phyloP scores from a whole-genome alignment of 1,284 basidiomycete species.

The Ustilago loliicola region DNA sequence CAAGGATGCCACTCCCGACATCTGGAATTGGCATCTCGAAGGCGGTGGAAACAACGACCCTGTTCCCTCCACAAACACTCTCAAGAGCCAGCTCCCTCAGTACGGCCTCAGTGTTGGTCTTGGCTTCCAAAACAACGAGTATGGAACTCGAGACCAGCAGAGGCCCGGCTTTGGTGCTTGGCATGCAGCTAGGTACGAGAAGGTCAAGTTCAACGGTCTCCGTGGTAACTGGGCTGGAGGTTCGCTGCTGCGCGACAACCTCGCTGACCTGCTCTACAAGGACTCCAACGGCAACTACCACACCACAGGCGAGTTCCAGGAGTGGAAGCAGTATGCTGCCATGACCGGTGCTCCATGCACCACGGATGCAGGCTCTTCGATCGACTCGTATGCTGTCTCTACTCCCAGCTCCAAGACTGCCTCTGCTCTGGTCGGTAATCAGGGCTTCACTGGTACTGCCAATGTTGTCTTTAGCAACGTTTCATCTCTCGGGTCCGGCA shows the following conservation, averaged over 20 bases:
- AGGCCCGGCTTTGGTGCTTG: slow-evolving; percentile 17
- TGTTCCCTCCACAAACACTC: background rate
- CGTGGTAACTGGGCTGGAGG: slow-evolving; percentile 25
- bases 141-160: slow-evolving; percentile 19
- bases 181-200: slow-evolving; percentile 19
- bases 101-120: slow-evolving; percentile 20
- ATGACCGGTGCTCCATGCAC: slow-evolving; percentile 13
- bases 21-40: slow-evolving; percentile 29
- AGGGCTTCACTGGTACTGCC: slow-evolving; percentile 10
- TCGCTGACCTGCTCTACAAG: slow-evolving; percentile 21
- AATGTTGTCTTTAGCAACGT: slow-evolving; percentile 6
- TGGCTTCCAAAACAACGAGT: slow-evolving; percentile 30
- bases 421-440: slow-evolving; percentile 16
- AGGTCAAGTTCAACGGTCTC: slow-evolving; percentile 14
- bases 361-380: background rate
- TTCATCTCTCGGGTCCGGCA: background rate
- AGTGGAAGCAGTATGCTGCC: slow-evolving; percentile 5
- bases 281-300: slow-evolving; percentile 3
- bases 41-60: slow-evolving; percentile 21
- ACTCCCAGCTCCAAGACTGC: background rate
- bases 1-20: slow-evolving; percentile 9
- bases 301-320: slow-evolving; percentile 14
- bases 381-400: slow-evolving; percentile 17
- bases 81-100: background rate
- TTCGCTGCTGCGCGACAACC: slow-evolving; percentile 5